Evolutionary conservation across 768 basidiomycete genomes (phyloP).

Genomic region (Serpula lacrymans): DNA sequence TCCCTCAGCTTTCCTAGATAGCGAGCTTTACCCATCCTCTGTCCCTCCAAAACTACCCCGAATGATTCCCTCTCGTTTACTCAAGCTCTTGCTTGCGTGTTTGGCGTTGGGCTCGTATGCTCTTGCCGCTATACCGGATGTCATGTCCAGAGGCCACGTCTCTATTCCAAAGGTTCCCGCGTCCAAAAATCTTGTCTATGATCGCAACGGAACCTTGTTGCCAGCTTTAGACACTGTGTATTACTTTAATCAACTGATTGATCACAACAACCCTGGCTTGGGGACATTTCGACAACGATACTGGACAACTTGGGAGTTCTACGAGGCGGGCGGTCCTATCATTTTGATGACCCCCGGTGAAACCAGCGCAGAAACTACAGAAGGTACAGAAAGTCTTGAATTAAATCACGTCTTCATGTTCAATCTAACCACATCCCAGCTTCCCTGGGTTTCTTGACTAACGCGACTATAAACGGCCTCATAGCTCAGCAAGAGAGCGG

Average conservation of each 20-base stretch:
- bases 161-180: neutral
- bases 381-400: neutral
- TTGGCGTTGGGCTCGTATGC: too few relatives aligned
- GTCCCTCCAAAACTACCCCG: too few relatives aligned
- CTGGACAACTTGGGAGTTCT: slow-evolving; percentile 66
- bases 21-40: too few relatives aligned
- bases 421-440: slow-evolving; percentile 6
- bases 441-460: slow-evolving; percentile 54
- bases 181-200: neutral
- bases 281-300: slow-evolving; percentile 70
- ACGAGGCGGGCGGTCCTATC: slow-evolving; percentile 56
- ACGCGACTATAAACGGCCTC: slow-evolving; percentile 54
- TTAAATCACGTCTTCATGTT: slow-evolving; percentile 7
- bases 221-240: slow-evolving; percentile 26
- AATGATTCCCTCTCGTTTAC: too few relatives aligned
- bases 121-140: too few relatives aligned
- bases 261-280: slow-evolving; percentile 45
- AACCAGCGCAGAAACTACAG: slow-evolving; percentile 41
- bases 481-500: slow-evolving; percentile 60
- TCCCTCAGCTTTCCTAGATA: too few relatives aligned
- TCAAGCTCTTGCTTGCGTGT: too few relatives aligned
- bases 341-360: slow-evolving; percentile 65
- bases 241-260: slow-evolving; percentile 51
- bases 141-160: too few relatives aligned
- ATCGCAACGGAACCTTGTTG: neutral